These are phyloP conservation scores for Byssochlamys sp. DNA, from an alignment of 2,329 filamentous ascomycete species.

Conservation along the genomic window DNA sequence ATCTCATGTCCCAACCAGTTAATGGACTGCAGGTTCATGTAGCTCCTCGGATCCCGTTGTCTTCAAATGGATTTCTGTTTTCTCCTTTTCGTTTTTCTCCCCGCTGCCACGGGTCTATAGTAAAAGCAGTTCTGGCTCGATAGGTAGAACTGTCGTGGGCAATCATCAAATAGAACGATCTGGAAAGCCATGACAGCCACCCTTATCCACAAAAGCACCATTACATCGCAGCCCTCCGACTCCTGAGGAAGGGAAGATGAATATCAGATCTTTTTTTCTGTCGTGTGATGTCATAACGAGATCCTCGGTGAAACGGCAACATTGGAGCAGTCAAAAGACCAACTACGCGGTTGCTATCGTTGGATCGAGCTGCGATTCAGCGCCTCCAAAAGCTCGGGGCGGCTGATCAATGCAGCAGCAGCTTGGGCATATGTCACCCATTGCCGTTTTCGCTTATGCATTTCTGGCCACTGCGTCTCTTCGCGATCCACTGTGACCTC, in stretches of 20 bases:
- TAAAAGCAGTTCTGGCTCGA: neutral
- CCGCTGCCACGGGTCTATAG: neutral
- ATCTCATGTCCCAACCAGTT: neutral
- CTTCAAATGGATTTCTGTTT: neutral
- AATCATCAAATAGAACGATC: constrained; percentile 7
- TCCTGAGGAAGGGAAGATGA: neutral
- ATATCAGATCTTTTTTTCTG: constrained; percentile 5
- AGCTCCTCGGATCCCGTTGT: neutral
- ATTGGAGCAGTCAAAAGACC: neutral
- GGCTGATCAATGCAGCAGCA: constrained; percentile 61
- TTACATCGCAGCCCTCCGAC: neutral
- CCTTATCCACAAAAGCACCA: neutral
- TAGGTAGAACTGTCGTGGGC: neutral
- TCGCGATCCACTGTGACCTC: constrained; percentile 81
- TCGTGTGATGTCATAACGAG: constrained; percentile 7
- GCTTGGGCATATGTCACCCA: constrained; percentile 85
- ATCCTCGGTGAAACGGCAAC: neutral
- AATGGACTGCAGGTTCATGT: constrained; percentile 4
- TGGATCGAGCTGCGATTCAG: constrained; percentile 69
- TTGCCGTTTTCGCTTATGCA: constrained; percentile 75
- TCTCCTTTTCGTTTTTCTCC: neutral
- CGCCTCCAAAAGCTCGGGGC: constrained; percentile 82
- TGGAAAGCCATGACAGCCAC: neutral
- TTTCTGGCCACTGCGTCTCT: constrained; percentile 84
- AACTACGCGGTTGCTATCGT: constrained; percentile 21